Evolutionary conservation across 2,329 filamentous ascomycete species (phyloP).

Genomic region (Cytospora schulzeri): DNA sequence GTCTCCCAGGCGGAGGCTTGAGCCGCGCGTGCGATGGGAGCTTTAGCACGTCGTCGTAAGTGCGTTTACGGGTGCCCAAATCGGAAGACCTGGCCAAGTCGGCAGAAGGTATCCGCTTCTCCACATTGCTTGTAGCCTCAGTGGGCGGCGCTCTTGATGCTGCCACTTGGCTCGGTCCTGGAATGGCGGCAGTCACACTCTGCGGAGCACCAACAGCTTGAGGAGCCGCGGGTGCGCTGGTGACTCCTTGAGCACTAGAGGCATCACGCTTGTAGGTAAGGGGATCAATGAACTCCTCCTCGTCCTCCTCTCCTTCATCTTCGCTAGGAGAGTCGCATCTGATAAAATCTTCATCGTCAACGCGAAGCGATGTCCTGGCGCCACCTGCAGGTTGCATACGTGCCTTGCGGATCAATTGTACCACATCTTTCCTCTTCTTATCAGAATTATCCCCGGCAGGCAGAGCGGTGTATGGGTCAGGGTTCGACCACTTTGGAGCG

Average conservation of each 20-base stretch:
- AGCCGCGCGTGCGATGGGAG: conserved; percentile 54
- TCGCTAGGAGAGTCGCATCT: conserved; percentile 73
- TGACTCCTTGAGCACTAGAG: background rate
- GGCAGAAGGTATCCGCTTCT: conserved; percentile 9
- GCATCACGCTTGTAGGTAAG: conserved; percentile 22
- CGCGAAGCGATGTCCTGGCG: conserved; percentile 36
- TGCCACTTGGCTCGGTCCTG: conserved; percentile 9
- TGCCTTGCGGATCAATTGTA: conserved; percentile 89
- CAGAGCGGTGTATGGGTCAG: conserved; percentile 87
- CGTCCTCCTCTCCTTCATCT: conserved; percentile 37
- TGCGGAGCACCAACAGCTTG: background rate
- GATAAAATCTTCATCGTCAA: conserved; percentile 81
- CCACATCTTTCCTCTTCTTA: conserved; percentile 80
- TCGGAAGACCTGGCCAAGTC: conserved; percentile 38
- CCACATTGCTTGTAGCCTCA: background rate
- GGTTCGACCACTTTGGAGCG: conserved; percentile 88
- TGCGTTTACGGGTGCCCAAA: conserved; percentile 75
- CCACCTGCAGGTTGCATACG: conserved; percentile 61
- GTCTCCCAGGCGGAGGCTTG: conserved; percentile 54
- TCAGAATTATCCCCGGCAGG: conserved; percentile 70
- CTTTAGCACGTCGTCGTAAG: conserved; percentile 68
- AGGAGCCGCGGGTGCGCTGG: conserved; percentile 19
- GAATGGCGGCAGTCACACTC: background rate
- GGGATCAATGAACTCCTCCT: conserved; percentile 27
- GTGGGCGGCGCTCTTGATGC: background rate